These are phyloP conservation scores for Ogataea salicorniae DNA, from an alignment of 805 yeast genomes.

Conservation along the genomic window DNA sequence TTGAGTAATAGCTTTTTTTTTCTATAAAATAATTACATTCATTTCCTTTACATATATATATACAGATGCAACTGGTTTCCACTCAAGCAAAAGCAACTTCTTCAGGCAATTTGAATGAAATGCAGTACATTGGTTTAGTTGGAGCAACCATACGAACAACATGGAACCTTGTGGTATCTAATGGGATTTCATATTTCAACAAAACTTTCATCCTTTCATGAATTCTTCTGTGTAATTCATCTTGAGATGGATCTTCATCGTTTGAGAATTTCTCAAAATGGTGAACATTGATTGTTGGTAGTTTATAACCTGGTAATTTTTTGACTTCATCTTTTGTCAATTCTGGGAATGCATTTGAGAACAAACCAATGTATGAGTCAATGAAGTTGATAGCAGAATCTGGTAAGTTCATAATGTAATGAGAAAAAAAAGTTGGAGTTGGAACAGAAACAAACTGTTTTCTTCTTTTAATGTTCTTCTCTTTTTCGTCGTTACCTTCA, in stretches of 20 bases:
- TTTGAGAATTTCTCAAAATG: slow-evolving; percentile 89
- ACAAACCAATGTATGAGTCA: slow-evolving; percentile 72
- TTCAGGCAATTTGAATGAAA: slow-evolving; percentile 67
- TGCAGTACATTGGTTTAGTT: slow-evolving; percentile 93
- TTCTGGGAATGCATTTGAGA: slow-evolving; percentile 35
- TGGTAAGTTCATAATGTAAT: slow-evolving; percentile 94
- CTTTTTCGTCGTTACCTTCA: neutral
- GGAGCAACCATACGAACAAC: slow-evolving; percentile 94
- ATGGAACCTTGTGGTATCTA: slow-evolving; percentile 57
- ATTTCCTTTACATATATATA: neutral
- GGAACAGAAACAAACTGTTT: slow-evolving; percentile 19
- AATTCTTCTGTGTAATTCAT: slow-evolving; percentile 64
- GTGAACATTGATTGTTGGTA: slow-evolving; percentile 81
- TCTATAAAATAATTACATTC: no score
- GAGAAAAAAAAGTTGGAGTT: slow-evolving; percentile 54
- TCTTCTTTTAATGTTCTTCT: slow-evolving; percentile 16
- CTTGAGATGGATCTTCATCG: slow-evolving; percentile 64
- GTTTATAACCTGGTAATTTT: slow-evolving; percentile 40
- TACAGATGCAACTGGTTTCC: neutral
- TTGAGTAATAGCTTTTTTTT: no score
- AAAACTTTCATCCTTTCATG: slow-evolving; percentile 46
- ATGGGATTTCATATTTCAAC: slow-evolving; percentile 43
- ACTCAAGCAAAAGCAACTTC: slow-evolving; percentile 48
- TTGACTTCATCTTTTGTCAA: slow-evolving; percentile 32
- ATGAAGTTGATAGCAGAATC: slow-evolving; percentile 85